Percentiles rank a stretch among this genome's conserved stretches.
Conservation (phyloP, 2,329 filamentous ascomycete genomes). For the Colletotrichum australisinense region DNA sequence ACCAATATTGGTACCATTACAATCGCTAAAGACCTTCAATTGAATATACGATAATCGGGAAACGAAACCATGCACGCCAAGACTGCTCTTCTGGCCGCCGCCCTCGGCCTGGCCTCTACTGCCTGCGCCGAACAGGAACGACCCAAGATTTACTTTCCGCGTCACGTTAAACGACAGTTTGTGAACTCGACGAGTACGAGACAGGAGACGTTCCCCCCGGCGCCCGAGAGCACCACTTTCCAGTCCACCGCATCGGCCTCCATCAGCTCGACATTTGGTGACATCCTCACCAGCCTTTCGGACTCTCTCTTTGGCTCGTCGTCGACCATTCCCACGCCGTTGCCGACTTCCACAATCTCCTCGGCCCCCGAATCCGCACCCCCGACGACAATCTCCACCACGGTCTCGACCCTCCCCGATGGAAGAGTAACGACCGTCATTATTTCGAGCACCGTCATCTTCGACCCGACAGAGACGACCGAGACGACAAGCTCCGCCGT, state of each 20-base stretch:
- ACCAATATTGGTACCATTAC: slow-evolving; percentile 25
- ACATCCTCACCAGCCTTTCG: slow-evolving; percentile 35
- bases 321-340: slow-evolving; percentile 1
- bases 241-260: slow-evolving; percentile 4
- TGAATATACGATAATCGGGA: slow-evolving; percentile 14
- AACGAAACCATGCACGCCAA: slow-evolving; percentile 60
- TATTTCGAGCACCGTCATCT: slow-evolving; percentile 40
- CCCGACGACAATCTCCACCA: slow-evolving; percentile 28
- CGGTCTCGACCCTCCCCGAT: slow-evolving; percentile 33
- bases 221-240: slow-evolving; percentile 39
- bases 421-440: slow-evolving; percentile 43
- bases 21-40: slow-evolving; percentile 31
- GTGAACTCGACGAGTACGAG: slow-evolving; percentile 55
- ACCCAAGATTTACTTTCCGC: slow-evolving; percentile 68
- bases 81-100: slow-evolving; percentile 59
- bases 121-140: slow-evolving; percentile 55
- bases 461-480: slow-evolving; percentile 28
- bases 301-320: slow-evolving; percentile 36
- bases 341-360: slow-evolving; percentile 10
- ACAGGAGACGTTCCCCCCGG: slow-evolving; percentile 39
- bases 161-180: slow-evolving; percentile 64
- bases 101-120: slow-evolving; percentile 59
- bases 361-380: slow-evolving; percentile 12
- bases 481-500: slow-evolving; percentile 22
- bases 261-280: slow-evolving; percentile 10